Base-by-base conservation (phyloP, 805 yeast species). In the Myxozyma udenii region DNA sequence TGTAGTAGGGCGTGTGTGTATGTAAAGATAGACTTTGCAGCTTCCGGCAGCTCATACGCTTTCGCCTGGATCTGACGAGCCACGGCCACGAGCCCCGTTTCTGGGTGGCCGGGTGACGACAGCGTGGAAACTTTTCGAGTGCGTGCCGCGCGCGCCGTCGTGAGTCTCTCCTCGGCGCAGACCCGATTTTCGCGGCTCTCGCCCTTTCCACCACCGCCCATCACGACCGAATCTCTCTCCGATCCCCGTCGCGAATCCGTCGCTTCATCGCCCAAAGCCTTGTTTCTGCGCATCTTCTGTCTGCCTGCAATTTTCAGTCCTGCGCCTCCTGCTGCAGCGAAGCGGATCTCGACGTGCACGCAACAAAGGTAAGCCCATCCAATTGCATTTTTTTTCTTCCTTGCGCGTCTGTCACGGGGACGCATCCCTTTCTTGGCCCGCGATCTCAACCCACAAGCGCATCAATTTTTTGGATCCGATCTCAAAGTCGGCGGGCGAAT, bases 1-100 rank as follows among this genome's bases (percentile, higher is more conserved):
- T n/a, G n/a, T n/a, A n/a, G n/a, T n/a, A n/a, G n/a, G n/a, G n/a
- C n/a, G n/a, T n/a, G n/a, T n/a, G n/a, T n/a, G n/a, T n/a, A n/a
- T n/a, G n/a, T n/a, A n/a, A n/a, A n/a, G n/a, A n/a, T n/a, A n/a
- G n/a, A n/a, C n/a, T n/a, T n/a, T n/a, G n/a, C n/a, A n/a, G n/a
- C n/a, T n/a, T n/a, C n/a, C 33, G 56, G 56, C 46, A 51, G 48
- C 25, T 47, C 53, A 11, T 37, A 48, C 26, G 21, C 24, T 19
- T 25, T n/a, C n/a, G n/a, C n/a, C n/a, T n/a, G n/a, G n/a, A n/a
- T n/a, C n/a, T n/a, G n/a, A n/a, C n/a, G n/a, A n/a, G n/a, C n/a
- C n/a, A n/a, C n/a, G n/a, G 33, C 33, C 33, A 28, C 33, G 33
- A 28, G 33, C 33, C 33, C 33, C 33, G 9, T 28, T n/a, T n/a